phyloP scores from a whole-genome alignment of 1,284 basidiomycete species.

The Heliocybe sulcata region DNA sequence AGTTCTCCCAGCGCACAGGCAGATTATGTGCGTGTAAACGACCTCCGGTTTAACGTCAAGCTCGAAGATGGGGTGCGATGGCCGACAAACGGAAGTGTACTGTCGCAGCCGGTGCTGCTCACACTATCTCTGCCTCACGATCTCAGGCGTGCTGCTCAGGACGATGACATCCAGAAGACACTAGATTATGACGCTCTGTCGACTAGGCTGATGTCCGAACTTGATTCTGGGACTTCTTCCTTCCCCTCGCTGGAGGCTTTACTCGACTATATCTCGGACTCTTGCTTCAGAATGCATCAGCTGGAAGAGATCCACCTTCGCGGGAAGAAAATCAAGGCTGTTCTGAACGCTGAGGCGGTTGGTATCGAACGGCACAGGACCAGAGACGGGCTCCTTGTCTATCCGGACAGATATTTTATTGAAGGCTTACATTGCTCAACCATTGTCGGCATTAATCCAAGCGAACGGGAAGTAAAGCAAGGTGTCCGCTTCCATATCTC shows the following conservation, averaged over 20 bases:
- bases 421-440: slow-evolving; percentile 47
- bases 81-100: slow-evolving; percentile 23
- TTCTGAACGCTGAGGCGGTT: slow-evolving; percentile 44
- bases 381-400: not conserved
- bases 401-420: slow-evolving; percentile 29
- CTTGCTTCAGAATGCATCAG: slow-evolving; percentile 26
- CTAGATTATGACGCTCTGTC: slow-evolving; percentile 53
- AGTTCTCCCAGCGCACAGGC: not conserved
- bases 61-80: slow-evolving; percentile 36
- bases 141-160: slow-evolving; percentile 39
- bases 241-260: slow-evolving; percentile 38
- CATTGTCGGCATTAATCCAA: slow-evolving; percentile 69
- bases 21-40: slow-evolving; percentile 32
- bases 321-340: slow-evolving; percentile 42
- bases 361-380: slow-evolving; percentile 29
- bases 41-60: slow-evolving; percentile 33
- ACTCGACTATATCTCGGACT: slow-evolving; percentile 31
- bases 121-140: slow-evolving; percentile 51
- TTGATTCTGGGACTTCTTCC: slow-evolving; percentile 11
- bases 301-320: slow-evolving; percentile 31
- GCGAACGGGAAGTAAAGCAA: slow-evolving; percentile 68
- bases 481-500: slow-evolving; percentile 54
- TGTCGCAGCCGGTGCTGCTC: slow-evolving; percentile 52
- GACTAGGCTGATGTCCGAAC: slow-evolving; percentile 19
- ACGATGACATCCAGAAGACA: slow-evolving; percentile 52